Conservation (phyloP, 148 eudicot genomes). For the Tetragonia tetragonoides region DNA sequence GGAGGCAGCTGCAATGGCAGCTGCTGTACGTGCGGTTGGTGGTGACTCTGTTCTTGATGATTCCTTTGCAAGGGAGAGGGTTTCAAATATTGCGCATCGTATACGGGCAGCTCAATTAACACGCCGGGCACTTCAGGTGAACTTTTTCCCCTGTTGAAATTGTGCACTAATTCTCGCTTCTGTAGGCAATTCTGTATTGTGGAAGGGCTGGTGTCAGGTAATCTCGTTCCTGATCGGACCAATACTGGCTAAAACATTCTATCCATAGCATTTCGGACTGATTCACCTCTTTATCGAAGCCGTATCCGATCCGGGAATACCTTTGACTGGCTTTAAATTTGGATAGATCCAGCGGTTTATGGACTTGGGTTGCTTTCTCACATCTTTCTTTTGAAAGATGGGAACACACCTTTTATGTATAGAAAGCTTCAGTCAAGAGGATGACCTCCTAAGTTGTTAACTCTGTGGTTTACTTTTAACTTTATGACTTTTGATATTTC, state of each 20-base stretch:
- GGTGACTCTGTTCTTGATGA: conserved; percentile 97
- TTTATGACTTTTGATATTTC: background rate
- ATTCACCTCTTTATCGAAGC: too few species aligned
- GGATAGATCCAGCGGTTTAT: too few species aligned
- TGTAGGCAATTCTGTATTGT: background rate
- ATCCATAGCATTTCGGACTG: too few species aligned
- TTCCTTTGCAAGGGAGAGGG: conserved; percentile 96
- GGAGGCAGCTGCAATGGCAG: conserved; percentile 98
- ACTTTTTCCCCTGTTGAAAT: background rate
- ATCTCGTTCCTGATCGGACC: background rate
- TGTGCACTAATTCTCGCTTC: background rate
- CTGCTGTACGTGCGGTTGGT: conserved; percentile 98
- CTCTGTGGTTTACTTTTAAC: too few species aligned
- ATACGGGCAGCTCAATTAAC: conserved; percentile 87
- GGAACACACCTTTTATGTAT: background rate
- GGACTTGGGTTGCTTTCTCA: too few species aligned
- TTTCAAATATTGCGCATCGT: conserved; percentile 81
- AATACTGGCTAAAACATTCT: too few species aligned
- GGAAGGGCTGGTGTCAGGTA: background rate
- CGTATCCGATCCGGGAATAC: too few species aligned
- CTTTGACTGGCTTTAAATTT: too few species aligned
- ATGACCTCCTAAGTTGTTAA: background rate
- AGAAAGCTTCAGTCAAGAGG: background rate
- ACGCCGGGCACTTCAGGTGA: conserved; percentile 87
- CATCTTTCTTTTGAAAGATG: background rate